Percentiles rank a stretch among this genome's conserved stretches.
phyloP scores from a whole-genome alignment of 129 eudicot genomes.

The Arctium lappa region DNA sequence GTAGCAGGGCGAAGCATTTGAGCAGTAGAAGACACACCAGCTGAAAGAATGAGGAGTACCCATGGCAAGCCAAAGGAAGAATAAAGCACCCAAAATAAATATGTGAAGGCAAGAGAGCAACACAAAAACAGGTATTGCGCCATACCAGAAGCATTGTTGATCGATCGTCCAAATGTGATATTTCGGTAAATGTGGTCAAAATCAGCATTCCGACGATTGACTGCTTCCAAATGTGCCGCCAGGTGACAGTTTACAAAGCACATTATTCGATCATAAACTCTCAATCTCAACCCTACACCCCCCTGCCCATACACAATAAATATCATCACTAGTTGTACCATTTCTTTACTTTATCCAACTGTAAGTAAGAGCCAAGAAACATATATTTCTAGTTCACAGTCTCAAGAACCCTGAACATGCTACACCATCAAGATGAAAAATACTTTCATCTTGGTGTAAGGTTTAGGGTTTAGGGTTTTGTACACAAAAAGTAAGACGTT shows the following conservation, averaged over 20 bases:
- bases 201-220: slow-evolving; percentile 82
- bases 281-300: slow-evolving; percentile 92
- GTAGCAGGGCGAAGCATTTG: slow-evolving; percentile 70
- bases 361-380: not conserved
- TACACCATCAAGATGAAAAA: not conserved
- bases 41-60: slow-evolving; percentile 75
- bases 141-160: slow-evolving; percentile 86
- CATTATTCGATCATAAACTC: slow-evolving; percentile 88
- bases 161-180: slow-evolving; percentile 64
- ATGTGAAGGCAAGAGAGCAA: slow-evolving; percentile 75
- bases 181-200: slow-evolving; percentile 80
- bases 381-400: not conserved
- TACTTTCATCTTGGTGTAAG: not conserved
- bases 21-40: slow-evolving; percentile 68
- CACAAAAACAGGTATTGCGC: slow-evolving; percentile 65
- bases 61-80: slow-evolving; percentile 71
- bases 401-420: not conserved
- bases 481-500: not conserved
- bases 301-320: slow-evolving; percentile 56
- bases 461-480: not conserved
- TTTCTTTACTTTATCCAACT: not conserved
- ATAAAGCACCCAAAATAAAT: slow-evolving; percentile 72
- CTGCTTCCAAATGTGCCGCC: slow-evolving; percentile 99
- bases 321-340: not conserved
- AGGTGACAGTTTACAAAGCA: slow-evolving; percentile 91